Conservation (phyloP, 2,329 filamentous ascomycete genomes). For the Paecilomyces formosus region DNA sequence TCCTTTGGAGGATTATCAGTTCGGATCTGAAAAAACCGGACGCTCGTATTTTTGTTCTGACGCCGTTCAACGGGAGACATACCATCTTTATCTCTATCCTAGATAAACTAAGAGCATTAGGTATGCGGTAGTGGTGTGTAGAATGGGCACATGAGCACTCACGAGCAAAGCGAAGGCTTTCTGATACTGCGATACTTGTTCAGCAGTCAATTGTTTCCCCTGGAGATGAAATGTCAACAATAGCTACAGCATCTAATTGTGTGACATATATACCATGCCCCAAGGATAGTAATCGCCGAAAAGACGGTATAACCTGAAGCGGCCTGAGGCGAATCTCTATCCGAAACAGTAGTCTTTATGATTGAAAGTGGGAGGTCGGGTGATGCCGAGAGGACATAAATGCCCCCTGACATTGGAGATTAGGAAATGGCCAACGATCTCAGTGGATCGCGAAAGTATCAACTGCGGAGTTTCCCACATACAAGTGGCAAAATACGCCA, state of each 20-base stretch:
- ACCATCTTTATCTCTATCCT: not conserved
- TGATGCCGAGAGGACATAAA: not conserved
- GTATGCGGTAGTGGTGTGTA: not conserved
- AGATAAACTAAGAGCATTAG: not conserved
- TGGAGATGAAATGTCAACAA: not conserved
- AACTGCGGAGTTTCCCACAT: not conserved
- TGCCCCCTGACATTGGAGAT: not conserved
- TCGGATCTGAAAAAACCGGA: not conserved
- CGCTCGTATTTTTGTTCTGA: not conserved
- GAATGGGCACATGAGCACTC: not conserved
- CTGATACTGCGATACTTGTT: not conserved
- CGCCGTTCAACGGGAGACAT: not conserved
- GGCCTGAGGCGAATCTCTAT: not conserved
- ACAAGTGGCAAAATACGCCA: not conserved
- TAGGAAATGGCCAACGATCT: too few species aligned
- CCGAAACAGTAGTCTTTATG: not conserved
- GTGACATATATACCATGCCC: not conserved
- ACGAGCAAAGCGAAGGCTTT: not conserved
- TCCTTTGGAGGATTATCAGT: not conserved
- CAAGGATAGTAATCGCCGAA: not conserved
- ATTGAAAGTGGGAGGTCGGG: not conserved
- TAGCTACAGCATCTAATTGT: not conserved
- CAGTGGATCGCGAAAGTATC: not conserved
- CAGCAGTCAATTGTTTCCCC: not conserved
- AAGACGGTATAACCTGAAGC: not conserved